These are phyloP conservation scores for Plasmodium berghei DNA, from an alignment of 169 alveolate genomes.

Conservation along the genomic window DNA sequence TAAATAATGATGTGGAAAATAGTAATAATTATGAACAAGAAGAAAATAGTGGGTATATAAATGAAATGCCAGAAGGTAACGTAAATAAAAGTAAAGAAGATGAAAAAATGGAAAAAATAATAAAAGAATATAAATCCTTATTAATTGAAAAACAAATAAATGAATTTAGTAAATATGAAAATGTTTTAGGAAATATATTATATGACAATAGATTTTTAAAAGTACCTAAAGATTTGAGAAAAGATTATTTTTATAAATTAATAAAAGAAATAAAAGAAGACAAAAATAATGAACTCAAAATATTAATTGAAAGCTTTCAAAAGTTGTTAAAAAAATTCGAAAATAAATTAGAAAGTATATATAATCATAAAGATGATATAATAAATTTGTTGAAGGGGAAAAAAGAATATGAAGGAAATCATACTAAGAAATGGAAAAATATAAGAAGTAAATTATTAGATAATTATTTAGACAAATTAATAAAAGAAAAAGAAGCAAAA, in stretches of 20 bases:
- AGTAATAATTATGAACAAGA: neutral
- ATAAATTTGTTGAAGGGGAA: slow-evolving; percentile 19
- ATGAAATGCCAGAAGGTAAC: neutral
- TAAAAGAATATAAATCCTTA: slow-evolving; percentile 29
- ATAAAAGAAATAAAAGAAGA: slow-evolving; percentile 43
- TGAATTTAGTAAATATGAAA: slow-evolving; percentile 45
- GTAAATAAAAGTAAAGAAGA: neutral
- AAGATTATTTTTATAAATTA: slow-evolving; percentile 49
- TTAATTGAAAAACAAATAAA: slow-evolving; percentile 44
- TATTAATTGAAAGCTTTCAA: slow-evolving; percentile 33
- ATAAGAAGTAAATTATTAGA: slow-evolving; percentile 43
- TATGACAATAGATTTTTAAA: slow-evolving; percentile 35
- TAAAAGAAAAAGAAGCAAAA: slow-evolving; percentile 21
- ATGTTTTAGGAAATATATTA: slow-evolving; percentile 23
- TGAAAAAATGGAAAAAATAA: slow-evolving; percentile 15
- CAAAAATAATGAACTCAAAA: slow-evolving; percentile 32
- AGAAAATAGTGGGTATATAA: neutral
- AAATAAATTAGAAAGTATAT: slow-evolving; percentile 2
- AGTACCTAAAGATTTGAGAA: slow-evolving; percentile 60
- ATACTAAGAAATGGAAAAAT: slow-evolving; percentile 13
- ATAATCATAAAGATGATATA: slow-evolving; percentile 34
- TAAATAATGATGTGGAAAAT: neutral
- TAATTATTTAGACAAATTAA: slow-evolving; percentile 32
- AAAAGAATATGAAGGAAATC: slow-evolving; percentile 39
- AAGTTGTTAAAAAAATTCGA: slow-evolving; percentile 7